A percentile compares a stretch with the other conserved stretches of the same genome.
Evolutionary conservation across 1,139 yeast genomes (phyloP).

Genomic region (Saccharomyces hybrid): DNA sequence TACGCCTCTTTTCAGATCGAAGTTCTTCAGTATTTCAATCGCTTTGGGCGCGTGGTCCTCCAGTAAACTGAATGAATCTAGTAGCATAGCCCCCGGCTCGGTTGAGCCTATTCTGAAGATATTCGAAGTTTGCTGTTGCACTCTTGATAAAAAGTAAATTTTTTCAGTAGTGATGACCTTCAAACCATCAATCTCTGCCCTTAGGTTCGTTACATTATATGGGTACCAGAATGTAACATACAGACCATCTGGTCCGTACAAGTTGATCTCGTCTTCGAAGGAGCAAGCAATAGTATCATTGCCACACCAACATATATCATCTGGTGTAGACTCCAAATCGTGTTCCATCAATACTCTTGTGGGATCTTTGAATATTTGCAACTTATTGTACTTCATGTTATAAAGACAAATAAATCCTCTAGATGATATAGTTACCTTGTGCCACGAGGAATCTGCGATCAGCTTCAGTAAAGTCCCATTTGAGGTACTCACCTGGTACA

Average conservation of each 20-base stretch:
- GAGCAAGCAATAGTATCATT: constrained; percentile 62
- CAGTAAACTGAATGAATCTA: constrained; percentile 75
- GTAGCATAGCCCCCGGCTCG: constrained; percentile 70
- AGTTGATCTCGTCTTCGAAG: constrained; percentile 53
- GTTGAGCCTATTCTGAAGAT: constrained; percentile 79
- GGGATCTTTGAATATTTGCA: constrained; percentile 49
- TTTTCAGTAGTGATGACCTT: constrained; percentile 52
- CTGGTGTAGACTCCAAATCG: constrained; percentile 35
- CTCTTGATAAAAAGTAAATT: constrained; percentile 61
- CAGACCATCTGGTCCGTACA: constrained; percentile 67
- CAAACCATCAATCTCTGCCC: constrained; percentile 64
- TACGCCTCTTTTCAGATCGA: constrained; percentile 56
- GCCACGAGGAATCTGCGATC: constrained; percentile 47
- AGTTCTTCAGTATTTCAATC: constrained; percentile 63
- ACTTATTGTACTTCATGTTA: constrained; percentile 37
- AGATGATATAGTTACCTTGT: constrained; percentile 47
- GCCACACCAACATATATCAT: constrained; percentile 71
- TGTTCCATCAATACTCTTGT: constrained; percentile 45
- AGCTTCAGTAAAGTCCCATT: constrained; percentile 16
- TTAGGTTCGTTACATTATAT: constrained; percentile 35
- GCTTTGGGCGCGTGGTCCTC: constrained; percentile 68
- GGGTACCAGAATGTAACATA: constrained; percentile 38
- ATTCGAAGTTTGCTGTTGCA: constrained; percentile 48
- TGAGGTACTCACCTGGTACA: constrained; percentile 12
- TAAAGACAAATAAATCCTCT: constrained; percentile 54